phyloP scores from a whole-genome alignment of 2,329 filamentous ascomycete genomes.

The Fusarium devonianum region DNA sequence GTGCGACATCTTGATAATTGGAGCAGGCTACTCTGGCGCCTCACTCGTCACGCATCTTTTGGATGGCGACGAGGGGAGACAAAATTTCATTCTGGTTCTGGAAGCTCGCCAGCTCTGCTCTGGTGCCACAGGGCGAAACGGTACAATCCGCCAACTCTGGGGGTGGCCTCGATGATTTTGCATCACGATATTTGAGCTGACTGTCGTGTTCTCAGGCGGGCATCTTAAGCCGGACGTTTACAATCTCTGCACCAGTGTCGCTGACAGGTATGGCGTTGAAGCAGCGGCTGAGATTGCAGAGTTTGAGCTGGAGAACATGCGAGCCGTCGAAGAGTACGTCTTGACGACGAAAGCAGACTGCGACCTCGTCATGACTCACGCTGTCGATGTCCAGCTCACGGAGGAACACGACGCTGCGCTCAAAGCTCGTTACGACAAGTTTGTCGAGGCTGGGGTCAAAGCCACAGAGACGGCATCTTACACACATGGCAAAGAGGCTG shows the following conservation, averaged over 20 bases:
- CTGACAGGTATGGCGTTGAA: conserved; percentile 18
- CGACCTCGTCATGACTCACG: conserved; percentile 52
- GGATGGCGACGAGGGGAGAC: conserved; percentile 24
- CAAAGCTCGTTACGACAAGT: conserved; percentile 41
- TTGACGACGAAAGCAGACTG: conserved; percentile 52
- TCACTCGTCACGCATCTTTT: conserved; percentile 53
- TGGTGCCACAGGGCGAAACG: conserved; percentile 50
- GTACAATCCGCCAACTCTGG: too few relatives aligned
- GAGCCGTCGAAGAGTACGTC: conserved; percentile 46
- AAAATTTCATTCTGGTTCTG: conserved; percentile 42
- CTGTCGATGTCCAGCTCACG: conserved; percentile 49
- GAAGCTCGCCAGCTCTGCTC: conserved; percentile 48
- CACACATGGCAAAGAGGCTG: conserved; percentile 34
- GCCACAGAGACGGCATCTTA: neutral
- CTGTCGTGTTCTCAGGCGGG: conserved; percentile 10
- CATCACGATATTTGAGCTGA: neutral
- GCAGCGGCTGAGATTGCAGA: conserved; percentile 32
- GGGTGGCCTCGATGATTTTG: too few relatives aligned
- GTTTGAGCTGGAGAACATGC: conserved; percentile 24
- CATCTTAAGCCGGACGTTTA: conserved; percentile 34
- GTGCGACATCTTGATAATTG: conserved; percentile 56
- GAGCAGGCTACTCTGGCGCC: conserved; percentile 56
- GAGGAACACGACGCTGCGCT: conserved; percentile 33
- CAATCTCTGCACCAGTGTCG: neutral
- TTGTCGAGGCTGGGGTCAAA: conserved; percentile 35